Base-by-base conservation (phyloP, 306 rosid genomes). In the Urtica urens region DNA sequence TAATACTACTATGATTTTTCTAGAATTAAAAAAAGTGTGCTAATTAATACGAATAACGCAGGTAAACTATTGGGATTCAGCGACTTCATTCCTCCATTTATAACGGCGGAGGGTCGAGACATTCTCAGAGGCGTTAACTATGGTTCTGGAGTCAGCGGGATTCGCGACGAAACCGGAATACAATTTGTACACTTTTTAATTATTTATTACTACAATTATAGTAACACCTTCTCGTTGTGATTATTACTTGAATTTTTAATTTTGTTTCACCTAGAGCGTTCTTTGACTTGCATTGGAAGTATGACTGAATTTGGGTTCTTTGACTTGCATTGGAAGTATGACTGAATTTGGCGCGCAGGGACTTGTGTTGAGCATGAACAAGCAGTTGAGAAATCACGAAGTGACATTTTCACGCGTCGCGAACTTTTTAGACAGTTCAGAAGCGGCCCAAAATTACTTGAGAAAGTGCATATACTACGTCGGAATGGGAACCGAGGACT, bases 271-370 rank as follows among this genome's bases (percentile, higher is more conserved):
- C n/a, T n/a, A n/a, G n/a, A n/a, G n/a, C n/a, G n/a, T n/a, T n/a
- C n/a, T n/a, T n/a, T n/a, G n/a, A n/a, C n/a, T n/a, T n/a, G n/a
- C n/a, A n/a, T n/a, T n/a, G n/a, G n/a, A n/a, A n/a, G n/a, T n/a
- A n/a, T n/a, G n/a, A n/a, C n/a, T n/a, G n/a, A n/a, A n/a, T n/a
- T n/a, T n/a, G n/a, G n/a, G n/a, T n/a, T n/a, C n/a, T n/a, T n/a
- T n/a, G n/a, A n/a, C n/a, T n/a, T n/a, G n/a, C n/a, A n/a, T n/a
- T n/a, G n/a, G n/a, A n/a, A n/a, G n/a, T n/a, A n/a, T n/a, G n/a
- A n/a, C n/a, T n/a, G n/a, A n/a, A n/a, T 90, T 90, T 25, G 82
- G 81, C 2, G 93, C 81, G 59, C 57, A 84, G 94, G 94, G 94
- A 6, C 19, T 8, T 7, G 19, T 53, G 37, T 14, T 77, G 22